Base-by-base conservation (phyloP, 306 rosid genomes). In the Dicorynia guianensis region DNA sequence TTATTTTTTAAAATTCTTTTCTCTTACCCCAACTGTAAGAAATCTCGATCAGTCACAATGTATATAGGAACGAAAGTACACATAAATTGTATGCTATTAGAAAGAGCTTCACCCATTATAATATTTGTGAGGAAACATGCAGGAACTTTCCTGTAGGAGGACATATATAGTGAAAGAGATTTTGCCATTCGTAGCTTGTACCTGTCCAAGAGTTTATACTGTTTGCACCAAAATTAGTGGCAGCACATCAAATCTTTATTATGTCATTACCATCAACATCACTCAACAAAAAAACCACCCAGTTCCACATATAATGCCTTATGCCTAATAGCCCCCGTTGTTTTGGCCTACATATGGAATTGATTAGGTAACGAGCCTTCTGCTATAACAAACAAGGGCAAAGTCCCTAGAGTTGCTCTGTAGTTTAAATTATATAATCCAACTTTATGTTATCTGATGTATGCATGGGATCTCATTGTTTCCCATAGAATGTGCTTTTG, bases 61-160 rank as follows among this genome's bases (percentile, higher is more conserved):
- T n/a, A n/a, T n/a, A n/a, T n/a, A n/a, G n/a, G 30, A 25, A 25
- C 2, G 30, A 2, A 25, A 64, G 8, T 59, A 53, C 63, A 34
- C 9, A 49, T 25, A 49, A 40, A 40, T 33, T 42, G 8, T n/a
- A 40, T 59, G 36, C 20, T 52, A 47, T 44, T 10, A 13, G 64
- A 20, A 15, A 53, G 61, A 35, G 17, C 38, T 47, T 35, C 65
- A 35, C 19, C 56, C 4, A 30, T 7, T 7, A 12, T 20, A n/a
- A 8, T 12, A 49, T 46, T 69, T 17, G 67, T 19, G 36, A 76
- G 88, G 88, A 85, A 83, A 79, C 62, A 55, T 62, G 85, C 3
- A 81, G 87, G 93, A 88, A 88, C 77, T 81, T 88, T 88, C 90
- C 79, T 60, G 0, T 39, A 54, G 18, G 58, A 54, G 18, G 58